Evolutionary conservation across 1,139 yeast genomes (phyloP), one percentile per base, ranked within the genome.

Genomic region (Zygoascus meyerae): DNA sequence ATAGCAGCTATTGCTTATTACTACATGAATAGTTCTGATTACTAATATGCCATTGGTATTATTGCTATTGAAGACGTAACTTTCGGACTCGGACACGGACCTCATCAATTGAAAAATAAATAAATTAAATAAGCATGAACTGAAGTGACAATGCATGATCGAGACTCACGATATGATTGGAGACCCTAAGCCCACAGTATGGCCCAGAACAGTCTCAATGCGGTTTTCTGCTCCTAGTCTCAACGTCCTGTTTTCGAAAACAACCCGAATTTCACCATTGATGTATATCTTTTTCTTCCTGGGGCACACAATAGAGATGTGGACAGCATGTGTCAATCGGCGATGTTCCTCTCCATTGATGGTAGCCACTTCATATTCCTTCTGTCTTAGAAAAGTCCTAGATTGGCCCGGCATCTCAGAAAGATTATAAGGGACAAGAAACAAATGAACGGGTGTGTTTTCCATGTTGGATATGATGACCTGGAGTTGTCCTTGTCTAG

Each of bases 401-500:
- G 63, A 48, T 9, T 61, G 58, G 2, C 52, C 50, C 2, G 64
- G 57, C 57, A 72, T 55, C 11, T 55, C 55, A 1, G 64, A 46
- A 30, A 71, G 51, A 48, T 72, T 67, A 51, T 69, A 72, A n/a
- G 71, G 68, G 15, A 72, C 53, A 28, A 70, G 49, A 33, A 70
- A 61, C 33, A 69, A 51, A 34, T 66, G 64, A 11, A 67, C 64
- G 1, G 70, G 66, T 1, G 72, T 69, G 42, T 63, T 62, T 45
- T 72, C 69, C 29, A 63, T 59, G 53, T 73, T 73, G 48, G 65
- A 68, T 4, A 71, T 59, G n/a, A 69, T 60, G 33, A 73, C 51
- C 52, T 72, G 76, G 4, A 73, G 51, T 43, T 64, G 65, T 1
- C 76, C 77, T n/a, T 55, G 57, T 9, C 55, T 56, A 2, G 75